These are phyloP conservation scores for Teunomyces stri DNA, from an alignment of 805 yeast species.

Conservation along the genomic window DNA sequence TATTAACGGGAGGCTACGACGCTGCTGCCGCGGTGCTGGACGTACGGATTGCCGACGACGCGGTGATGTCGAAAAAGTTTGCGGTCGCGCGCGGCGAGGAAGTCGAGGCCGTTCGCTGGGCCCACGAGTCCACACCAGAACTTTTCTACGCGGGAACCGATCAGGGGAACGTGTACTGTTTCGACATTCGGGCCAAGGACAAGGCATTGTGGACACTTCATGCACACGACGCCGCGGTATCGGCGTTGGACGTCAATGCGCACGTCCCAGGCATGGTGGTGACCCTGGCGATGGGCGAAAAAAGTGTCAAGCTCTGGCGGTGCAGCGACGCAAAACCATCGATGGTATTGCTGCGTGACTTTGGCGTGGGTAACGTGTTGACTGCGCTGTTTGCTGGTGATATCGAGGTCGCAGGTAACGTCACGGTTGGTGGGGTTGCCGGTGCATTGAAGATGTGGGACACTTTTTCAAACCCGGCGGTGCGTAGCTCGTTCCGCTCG, in stretches of 20 bases:
- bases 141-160: conserved; percentile 87
- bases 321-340: conserved; percentile 57
- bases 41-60: conserved; percentile 68
- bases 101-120: conserved; percentile 80
- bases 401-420: conserved; percentile 76
- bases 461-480: conserved; percentile 75
- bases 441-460: conserved; percentile 93
- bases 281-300: conserved; percentile 92
- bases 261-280: conserved; percentile 70
- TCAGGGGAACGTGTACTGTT: conserved; percentile 82
- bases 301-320: conserved; percentile 84
- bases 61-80: conserved; percentile 62
- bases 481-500: conserved; percentile 63
- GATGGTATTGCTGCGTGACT: conserved; percentile 86
- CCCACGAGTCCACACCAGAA: conserved; percentile 43
- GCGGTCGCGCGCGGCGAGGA: conserved; percentile 69
- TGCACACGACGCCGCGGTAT: conserved; percentile 94
- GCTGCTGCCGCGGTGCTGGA: conserved; percentile 78
- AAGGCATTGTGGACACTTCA: conserved; percentile 91
- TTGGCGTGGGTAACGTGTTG: conserved; percentile 91
- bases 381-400: conserved; percentile 83
- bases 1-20: conserved; percentile 93
- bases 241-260: conserved; percentile 69
- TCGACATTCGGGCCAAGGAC: conserved; percentile 70
- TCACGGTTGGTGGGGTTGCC: conserved; percentile 83